Conservation (phyloP, 2,329 filamentous ascomycete species). For the Pseudogymnoascus sp. region DNA sequence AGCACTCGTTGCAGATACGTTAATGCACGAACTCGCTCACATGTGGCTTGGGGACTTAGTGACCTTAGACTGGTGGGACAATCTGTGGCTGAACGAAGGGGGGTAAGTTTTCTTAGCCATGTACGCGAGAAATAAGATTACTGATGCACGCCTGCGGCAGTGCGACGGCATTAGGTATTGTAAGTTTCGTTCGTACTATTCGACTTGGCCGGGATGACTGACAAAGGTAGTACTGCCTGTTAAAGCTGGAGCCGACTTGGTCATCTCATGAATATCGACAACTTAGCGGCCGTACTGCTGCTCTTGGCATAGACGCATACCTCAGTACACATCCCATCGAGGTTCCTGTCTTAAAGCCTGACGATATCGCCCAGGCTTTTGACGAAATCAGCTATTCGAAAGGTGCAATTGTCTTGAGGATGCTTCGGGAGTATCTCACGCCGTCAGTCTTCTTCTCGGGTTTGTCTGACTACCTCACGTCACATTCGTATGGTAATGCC, state of each 20-base stretch:
- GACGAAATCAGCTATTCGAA: conserved; percentile 68
- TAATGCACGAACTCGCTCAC: conserved; percentile 66
- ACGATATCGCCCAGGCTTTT: conserved; percentile 67
- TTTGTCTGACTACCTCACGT: conserved; percentile 58
- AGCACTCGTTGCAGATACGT: conserved; percentile 31
- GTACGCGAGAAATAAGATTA: conserved; percentile 14
- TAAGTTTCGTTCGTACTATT: background rate
- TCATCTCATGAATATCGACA: background rate
- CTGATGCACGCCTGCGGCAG: conserved; percentile 15
- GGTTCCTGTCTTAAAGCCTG: conserved; percentile 48
- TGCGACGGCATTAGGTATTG: conserved; percentile 13
- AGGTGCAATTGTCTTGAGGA: conserved; percentile 61
- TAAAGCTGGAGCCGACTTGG: conserved; percentile 63
- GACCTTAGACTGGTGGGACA: conserved; percentile 70
- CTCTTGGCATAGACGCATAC: background rate
- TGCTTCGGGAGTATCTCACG: conserved; percentile 64
- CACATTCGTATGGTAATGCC: conserved; percentile 58
- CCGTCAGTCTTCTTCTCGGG: conserved; percentile 64
- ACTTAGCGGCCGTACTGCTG: background rate
- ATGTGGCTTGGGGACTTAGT: conserved; percentile 71
- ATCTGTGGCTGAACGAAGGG: conserved; percentile 64
- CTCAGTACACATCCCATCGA: conserved; percentile 64
- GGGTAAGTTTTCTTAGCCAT: conserved; percentile 48
- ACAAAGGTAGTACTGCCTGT: conserved; percentile 68
- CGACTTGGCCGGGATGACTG: conserved; percentile 47